A percentile compares a stretch with the other conserved stretches of the same genome.
phyloP scores from a whole-genome alignment of 2,329 filamentous ascomycete species.

The Cladosporium velox region DNA sequence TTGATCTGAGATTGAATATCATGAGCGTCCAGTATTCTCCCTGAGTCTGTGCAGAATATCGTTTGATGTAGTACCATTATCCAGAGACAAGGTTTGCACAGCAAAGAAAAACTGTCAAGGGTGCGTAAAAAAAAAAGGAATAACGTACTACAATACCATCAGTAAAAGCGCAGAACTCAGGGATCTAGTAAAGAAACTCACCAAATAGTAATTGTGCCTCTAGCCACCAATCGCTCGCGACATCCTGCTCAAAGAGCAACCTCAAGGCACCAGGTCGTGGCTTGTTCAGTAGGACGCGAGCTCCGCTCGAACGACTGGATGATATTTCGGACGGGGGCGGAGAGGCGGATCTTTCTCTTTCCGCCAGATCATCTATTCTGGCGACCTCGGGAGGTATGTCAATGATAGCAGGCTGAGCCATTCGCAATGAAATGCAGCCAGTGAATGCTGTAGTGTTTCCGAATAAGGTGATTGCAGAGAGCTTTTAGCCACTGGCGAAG shows the following conservation, averaged over 20 bases:
- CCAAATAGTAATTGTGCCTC: slow-evolving; percentile 32
- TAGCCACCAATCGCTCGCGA: slow-evolving; percentile 28
- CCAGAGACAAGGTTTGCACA: no score
- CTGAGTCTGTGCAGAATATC: no score
- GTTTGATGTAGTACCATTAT: no score
- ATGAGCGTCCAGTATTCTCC: background rate
- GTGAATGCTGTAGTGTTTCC: background rate
- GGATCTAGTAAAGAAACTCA: background rate
- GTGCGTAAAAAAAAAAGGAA: no score
- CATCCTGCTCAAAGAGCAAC: slow-evolving; percentile 30
- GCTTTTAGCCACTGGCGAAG: background rate
- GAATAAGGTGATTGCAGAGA: background rate
- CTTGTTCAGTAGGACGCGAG: background rate
- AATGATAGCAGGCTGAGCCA: background rate
- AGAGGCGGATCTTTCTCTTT: background rate
- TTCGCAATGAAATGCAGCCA: background rate
- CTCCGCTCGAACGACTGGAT: background rate
- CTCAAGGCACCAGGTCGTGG: slow-evolving; percentile 13
- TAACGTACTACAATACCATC: background rate
- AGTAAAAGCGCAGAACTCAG: background rate
- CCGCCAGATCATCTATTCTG: slow-evolving; percentile 9
- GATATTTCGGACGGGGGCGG: background rate
- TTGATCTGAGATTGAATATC: background rate
- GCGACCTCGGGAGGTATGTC: slow-evolving; percentile 1
- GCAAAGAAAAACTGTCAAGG: no score